A percentile compares a stretch with the other conserved stretches of the same genome.
phyloP scores from a whole-genome alignment of 345 rosid genomes.

The Excoecaria agallocha region DNA sequence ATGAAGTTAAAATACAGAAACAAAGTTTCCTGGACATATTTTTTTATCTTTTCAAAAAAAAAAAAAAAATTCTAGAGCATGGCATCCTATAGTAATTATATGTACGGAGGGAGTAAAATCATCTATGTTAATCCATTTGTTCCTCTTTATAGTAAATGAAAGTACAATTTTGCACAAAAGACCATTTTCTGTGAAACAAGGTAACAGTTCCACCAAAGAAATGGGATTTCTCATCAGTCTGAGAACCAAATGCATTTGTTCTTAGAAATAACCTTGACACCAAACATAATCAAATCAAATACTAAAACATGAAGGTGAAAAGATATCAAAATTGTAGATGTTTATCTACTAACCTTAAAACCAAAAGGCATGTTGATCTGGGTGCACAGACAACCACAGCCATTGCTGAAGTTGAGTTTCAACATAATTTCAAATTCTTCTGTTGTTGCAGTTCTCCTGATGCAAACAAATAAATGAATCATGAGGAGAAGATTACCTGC shows the following conservation, averaged over 20 bases:
- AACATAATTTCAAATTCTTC: conserved; percentile 65
- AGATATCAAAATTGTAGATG: background rate
- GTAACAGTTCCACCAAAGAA: background rate
- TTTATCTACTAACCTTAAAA: conserved; percentile 53
- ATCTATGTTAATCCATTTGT: background rate
- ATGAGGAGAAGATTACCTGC: background rate
- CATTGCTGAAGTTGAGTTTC: conserved; percentile 70
- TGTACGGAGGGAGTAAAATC: background rate
- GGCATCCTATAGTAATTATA: no score
- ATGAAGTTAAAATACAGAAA: background rate
- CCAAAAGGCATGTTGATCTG: conserved; percentile 66
- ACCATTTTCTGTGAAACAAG: background rate
- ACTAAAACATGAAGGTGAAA: background rate
- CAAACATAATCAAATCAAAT: background rate
- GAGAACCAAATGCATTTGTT: background rate
- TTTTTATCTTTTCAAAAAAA: no score
- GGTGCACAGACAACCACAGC: conserved; percentile 67
- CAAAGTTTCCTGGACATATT: no score
- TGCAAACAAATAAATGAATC: conserved; percentile 9
- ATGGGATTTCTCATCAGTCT: background rate
- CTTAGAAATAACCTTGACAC: background rate
- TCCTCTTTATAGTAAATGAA: background rate
- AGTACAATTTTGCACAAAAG: background rate
- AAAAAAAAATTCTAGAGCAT: no score
- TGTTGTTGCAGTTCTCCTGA: conserved; percentile 72